Evolutionary conservation across 768 basidiomycete genomes (phyloP).

Genomic region (Collybia sordida): DNA sequence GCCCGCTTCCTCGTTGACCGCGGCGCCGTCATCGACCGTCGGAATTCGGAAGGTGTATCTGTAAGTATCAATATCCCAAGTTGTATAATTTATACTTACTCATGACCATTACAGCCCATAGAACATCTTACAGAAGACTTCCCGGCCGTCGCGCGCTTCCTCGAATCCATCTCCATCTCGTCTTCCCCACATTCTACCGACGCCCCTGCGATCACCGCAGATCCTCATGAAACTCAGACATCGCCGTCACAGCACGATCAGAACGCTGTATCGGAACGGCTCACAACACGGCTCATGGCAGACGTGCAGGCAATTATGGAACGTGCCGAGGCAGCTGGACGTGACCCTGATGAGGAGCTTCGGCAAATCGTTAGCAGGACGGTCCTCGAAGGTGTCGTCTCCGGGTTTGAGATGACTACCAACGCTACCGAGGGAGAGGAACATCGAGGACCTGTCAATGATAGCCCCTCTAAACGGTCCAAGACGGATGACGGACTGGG

Average conservation of each 20-base stretch:
- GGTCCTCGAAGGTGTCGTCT: conserved; percentile 64
- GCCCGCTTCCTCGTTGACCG: conserved; percentile 78
- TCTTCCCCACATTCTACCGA: conserved; percentile 6
- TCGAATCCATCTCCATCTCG: conserved; percentile 39
- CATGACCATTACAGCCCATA: conserved; percentile 53
- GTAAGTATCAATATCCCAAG: no score
- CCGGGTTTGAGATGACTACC: conserved; percentile 55
- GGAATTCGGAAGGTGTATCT: conserved; percentile 73
- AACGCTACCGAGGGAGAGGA: conserved; percentile 13
- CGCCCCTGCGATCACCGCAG: conserved; percentile 16
- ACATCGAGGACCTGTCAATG: conserved; percentile 22
- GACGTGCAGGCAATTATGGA: conserved; percentile 67
- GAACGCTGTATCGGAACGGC: conserved; percentile 64
- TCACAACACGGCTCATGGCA: conserved; percentile 66
- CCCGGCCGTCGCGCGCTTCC: conserved; percentile 61
- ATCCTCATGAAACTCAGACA: conserved; percentile 9
- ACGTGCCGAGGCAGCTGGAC: conserved; percentile 51
- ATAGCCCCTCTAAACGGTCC: conserved; percentile 33
- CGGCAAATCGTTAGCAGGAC: conserved; percentile 59
- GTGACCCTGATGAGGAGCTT: conserved; percentile 69
- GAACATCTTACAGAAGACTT: conserved; percentile 72
- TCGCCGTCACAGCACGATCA: conserved; percentile 66
- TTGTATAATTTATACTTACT: no score
- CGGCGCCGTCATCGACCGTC: conserved; percentile 63
- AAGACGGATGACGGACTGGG: conserved; percentile 23